phyloP scores from a whole-genome alignment of 495 filamentous ascomycete species.

The Aspergillus conjunctus region DNA sequence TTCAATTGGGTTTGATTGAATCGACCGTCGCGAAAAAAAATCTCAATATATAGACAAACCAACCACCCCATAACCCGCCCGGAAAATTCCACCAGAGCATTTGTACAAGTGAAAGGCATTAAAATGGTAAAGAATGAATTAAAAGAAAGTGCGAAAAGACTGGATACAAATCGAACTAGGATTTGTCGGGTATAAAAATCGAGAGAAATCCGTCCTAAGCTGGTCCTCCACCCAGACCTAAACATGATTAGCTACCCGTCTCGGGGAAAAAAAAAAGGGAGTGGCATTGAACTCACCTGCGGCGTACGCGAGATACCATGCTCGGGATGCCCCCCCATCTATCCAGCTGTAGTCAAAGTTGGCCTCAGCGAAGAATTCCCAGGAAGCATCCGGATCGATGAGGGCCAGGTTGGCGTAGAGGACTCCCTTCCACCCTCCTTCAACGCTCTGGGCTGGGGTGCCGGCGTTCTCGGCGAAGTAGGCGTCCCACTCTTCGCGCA shows the following conservation, averaged over 20 bases:
- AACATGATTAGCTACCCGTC: background rate
- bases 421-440: constrained; percentile 83
- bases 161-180: background rate
- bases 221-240: constrained; percentile 15
- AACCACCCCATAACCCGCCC: too few relatives aligned
- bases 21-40: too few relatives aligned
- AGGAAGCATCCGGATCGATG: constrained; percentile 69
- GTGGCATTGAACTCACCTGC: constrained; percentile 53
- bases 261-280: background rate
- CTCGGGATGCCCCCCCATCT: constrained; percentile 82
- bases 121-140: background rate
- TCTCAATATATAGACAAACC: background rate
- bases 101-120: background rate
- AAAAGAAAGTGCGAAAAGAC: constrained; percentile 1
- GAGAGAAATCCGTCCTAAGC: background rate
- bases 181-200: background rate
- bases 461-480: constrained; percentile 61
- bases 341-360: constrained; percentile 72
- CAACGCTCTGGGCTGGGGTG: constrained; percentile 57
- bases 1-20: too few relatives aligned
- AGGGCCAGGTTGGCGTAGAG: constrained; percentile 81
- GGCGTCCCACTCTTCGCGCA: constrained; percentile 80
- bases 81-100: background rate
- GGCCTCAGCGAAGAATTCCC: constrained; percentile 68
- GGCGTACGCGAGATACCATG: constrained; percentile 85